Conservation (phyloP, 225 moss, liverwort and hornwort genomes). For the Marchantia paleacea region DNA sequence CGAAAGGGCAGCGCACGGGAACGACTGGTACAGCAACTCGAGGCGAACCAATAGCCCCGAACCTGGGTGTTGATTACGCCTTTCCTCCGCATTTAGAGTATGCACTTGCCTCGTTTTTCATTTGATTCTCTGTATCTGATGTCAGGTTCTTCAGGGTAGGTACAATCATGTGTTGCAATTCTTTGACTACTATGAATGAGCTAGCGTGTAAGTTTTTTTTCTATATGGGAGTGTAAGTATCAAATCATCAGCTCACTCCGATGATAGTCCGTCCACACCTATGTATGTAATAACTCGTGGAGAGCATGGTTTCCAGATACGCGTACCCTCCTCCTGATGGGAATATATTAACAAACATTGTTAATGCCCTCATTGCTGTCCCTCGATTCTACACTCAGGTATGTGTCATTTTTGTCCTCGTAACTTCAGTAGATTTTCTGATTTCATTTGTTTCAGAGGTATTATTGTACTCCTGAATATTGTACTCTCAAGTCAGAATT, state of each 20-base stretch:
- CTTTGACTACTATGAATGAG: not conserved
- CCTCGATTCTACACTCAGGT: conserved; percentile 98
- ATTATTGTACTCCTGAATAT: not conserved
- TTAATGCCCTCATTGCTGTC: conserved; percentile 85
- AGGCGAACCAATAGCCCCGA: conserved; percentile 65
- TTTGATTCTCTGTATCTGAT: not conserved
- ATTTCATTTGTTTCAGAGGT: not conserved
- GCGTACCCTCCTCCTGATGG: conserved; percentile 96
- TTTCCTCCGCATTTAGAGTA: conserved; percentile 97
- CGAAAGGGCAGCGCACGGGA: not conserved
- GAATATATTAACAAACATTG: conserved; percentile 93
- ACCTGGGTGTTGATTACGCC: conserved; percentile 79
- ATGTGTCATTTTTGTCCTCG: conserved; percentile 23
- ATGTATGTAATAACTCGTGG: not conserved
- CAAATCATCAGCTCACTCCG: not conserved
- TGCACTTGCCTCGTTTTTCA: not conserved
- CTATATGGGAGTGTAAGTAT: not conserved
- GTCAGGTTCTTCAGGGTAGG: not conserved
- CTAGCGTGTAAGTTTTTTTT: not conserved
- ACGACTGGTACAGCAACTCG: conserved; percentile 8
- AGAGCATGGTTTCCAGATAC: conserved; percentile 51
- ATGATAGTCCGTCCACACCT: not conserved
- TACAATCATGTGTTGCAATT: not conserved
- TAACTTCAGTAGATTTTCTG: not conserved
- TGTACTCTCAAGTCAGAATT: not conserved